Evolutionary conservation across 2,329 filamentous ascomycete genomes (phyloP), one percentile per base, ranked within the genome.

Genomic region (Alternaria longipes): DNA sequence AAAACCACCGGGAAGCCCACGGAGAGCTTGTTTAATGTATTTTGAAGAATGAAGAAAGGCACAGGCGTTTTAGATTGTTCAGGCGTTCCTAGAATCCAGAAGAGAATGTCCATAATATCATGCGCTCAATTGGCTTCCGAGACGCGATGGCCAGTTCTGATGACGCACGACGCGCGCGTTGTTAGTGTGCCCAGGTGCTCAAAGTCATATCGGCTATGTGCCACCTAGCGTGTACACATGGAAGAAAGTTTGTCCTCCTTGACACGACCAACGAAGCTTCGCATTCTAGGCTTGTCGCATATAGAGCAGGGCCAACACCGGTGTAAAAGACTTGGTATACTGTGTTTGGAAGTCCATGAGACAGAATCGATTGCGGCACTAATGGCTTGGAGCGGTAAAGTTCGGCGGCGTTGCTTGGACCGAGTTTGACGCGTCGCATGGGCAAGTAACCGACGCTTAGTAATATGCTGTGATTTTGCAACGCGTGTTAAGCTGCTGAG

Each of bases 301-400:
- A 8, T 5, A n/a, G 11, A 38, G 30, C 14, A 49, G 30, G 46
- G 46, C 24, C 42, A 38, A 32, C 26, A 55, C 32, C 44, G 44
- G 30, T 28, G 28, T 30, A 30, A 42, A 40, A 36, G 44, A 46
- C 60, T 65, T 67, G 47, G 62, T 64, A 65, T 70, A 63, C 70
- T 70, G 41, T 42, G 65, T 66, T 24, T 50, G 64, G 70, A 54
- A 70, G 49, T 41, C 52, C 59, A 26, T 20, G 8, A 16, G 11
- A 26, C 32, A 63, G 42, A 52, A 64, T 74, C 49, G 68, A 73
- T 69, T 40, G 34, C 62, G 59, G 71, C 70, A 67, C 71, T 74
- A 72, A 57, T 63, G 68, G 69, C 69, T 73, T 74, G 69, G 70
- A 53, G 64, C 62, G 62, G 66, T 54, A 49, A 63, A 52, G 28